Base-by-base conservation (phyloP, 495 filamentous ascomycete species). In the Lentithecium fluviatile region DNA sequence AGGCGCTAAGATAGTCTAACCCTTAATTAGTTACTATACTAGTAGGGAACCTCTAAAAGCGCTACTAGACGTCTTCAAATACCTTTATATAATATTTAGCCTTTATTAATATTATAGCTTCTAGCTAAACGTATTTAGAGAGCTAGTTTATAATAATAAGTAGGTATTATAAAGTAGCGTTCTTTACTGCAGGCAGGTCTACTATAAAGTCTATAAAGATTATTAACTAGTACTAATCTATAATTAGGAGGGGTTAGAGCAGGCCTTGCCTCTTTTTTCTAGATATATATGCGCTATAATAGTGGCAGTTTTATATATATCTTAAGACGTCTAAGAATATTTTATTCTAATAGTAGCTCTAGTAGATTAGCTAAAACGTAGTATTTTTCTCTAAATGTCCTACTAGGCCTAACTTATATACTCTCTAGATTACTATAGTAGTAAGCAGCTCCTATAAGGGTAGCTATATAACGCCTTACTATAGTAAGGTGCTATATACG, bases 131-230 rank as follows among this genome's bases (percentile, higher is more conserved):
- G 23, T 49, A 49, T 15, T 49, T 49, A 20, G 23, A 49, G 2
- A 49, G 46, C 13, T 23, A 6, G 15, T 49, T 26, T 23, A 23
- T 49, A 49, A 49, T 49, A 3, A 49, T 19, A 10, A 49, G 15
- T 2, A 49, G 23, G 46, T 49, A 49, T 2, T 49, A 49, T 49
- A 49, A 10, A 10, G 29, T 10, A 4, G 10, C 10, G 3, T 32
- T 32, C 3, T 32, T 32, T 4, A 10, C 10, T 4, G 29, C 29
- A 4, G 10, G 46, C 23, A 49, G 23, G 7, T 49, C 46, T 49
- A 26, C 15, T 49, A 49, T 49, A 49, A 49, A 49, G 46, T 49
- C 15, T 49, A 49, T 26, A 21, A 23, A 49, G 15, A 49, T 49
- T 26, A 10, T 10, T 5, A 26, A 49, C 46, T 49, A 49, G 23